Evolutionary conservation across 2,329 filamentous ascomycete genomes (phyloP).

Genomic region (Hypoxylon sp.): DNA sequence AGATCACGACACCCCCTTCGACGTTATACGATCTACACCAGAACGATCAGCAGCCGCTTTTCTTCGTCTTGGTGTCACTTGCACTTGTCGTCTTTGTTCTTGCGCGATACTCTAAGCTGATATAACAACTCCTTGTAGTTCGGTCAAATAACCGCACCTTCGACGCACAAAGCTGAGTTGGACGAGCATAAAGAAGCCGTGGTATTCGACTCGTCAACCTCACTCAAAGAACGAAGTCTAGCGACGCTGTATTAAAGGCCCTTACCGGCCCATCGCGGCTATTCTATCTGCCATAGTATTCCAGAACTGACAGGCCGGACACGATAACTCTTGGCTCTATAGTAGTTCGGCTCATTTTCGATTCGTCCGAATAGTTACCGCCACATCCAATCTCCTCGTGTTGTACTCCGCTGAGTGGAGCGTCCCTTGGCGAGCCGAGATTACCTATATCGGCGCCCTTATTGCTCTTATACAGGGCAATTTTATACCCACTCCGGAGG

Average conservation of each 20-base stretch:
- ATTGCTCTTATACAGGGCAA: conserved; percentile 29
- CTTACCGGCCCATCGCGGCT: conserved; percentile 26
- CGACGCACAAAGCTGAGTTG: conserved; percentile 43
- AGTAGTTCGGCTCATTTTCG: conserved; percentile 22
- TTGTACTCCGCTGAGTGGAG: conserved; percentile 37
- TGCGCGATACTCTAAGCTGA: conserved; percentile 42
- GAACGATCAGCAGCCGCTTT: conserved; percentile 38
- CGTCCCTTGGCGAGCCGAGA: conserved; percentile 40
- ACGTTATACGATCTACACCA: conserved; percentile 33
- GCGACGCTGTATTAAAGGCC: conserved; percentile 26
- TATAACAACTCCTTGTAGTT: conserved; percentile 38
- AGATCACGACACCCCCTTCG: conserved; percentile 24
- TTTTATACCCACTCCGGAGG: conserved; percentile 36
- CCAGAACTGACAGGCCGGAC: conserved; percentile 8
- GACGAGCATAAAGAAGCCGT: conserved; percentile 45
- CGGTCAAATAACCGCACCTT: conserved; percentile 36
- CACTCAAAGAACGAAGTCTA: conserved; percentile 34
- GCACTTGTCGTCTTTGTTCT: conserved; percentile 45
- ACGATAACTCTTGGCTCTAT: conserved; percentile 10
- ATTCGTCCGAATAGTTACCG: conserved; percentile 17
- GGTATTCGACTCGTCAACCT: conserved; percentile 14
- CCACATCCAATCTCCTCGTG: conserved; percentile 29
- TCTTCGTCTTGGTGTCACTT: conserved; percentile 17
- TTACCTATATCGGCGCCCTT: conserved; percentile 41
- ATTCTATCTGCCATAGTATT: conserved; percentile 1